Evolutionary conservation across 2,329 filamentous ascomycete genomes (phyloP).

Genomic region (Cladosporium austrohemisphaericum): DNA sequence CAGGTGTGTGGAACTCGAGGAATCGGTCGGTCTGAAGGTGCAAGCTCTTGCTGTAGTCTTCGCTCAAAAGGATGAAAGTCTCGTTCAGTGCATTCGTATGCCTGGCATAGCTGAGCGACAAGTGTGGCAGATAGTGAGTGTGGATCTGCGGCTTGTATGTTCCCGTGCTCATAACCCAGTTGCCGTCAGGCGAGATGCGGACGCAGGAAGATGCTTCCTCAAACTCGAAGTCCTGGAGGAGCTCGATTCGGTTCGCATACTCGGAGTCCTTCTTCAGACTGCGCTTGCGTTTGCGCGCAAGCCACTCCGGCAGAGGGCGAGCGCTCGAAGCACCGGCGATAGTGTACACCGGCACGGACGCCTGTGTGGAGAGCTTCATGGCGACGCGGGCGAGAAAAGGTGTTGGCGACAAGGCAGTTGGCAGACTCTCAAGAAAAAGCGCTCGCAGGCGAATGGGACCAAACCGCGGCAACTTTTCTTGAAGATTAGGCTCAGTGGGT

Average conservation of each 20-base stretch:
- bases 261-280: constrained; percentile 89
- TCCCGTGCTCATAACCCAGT: constrained; percentile 96
- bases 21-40: constrained; percentile 89
- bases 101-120: constrained; percentile 87
- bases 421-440: constrained; percentile 4
- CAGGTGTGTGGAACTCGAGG: constrained; percentile 88
- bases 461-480: constrained; percentile 16
- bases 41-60: constrained; percentile 89
- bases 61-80: constrained; percentile 81
- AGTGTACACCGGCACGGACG: constrained; percentile 86
- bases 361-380: constrained; percentile 81
- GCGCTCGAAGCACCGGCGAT: constrained; percentile 87
- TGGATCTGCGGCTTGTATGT: constrained; percentile 76
- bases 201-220: constrained; percentile 92
- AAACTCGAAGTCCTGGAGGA: constrained; percentile 96
- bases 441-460: not conserved
- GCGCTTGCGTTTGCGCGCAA: constrained; percentile 81
- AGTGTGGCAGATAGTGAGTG: constrained; percentile 87
- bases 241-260: constrained; percentile 87
- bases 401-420: not conserved
- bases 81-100: constrained; percentile 91
- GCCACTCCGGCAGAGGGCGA: constrained; percentile 89
- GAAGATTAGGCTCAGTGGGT: not conserved
- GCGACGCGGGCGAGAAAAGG: not conserved
- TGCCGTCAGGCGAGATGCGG: constrained; percentile 85